phyloP scores from a whole-genome alignment of 768 basidiomycete species.

The Mycena alexandri region DNA sequence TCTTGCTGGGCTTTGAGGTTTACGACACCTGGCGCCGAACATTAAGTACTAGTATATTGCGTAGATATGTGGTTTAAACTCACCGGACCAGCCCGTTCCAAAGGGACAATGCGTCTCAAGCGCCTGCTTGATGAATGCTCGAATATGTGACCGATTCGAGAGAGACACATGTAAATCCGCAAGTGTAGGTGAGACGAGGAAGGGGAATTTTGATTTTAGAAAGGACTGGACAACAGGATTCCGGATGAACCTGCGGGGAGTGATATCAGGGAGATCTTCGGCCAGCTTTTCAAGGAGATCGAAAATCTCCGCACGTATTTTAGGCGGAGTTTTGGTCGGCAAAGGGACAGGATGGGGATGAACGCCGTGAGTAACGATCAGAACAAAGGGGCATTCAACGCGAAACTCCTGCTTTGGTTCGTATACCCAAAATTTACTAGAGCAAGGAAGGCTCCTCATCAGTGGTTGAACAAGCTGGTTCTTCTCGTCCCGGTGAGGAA shows the following conservation, averaged over 20 bases:
- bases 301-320: slow-evolving; percentile 20
- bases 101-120: not conserved
- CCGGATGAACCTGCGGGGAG: slow-evolving; percentile 40
- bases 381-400: slow-evolving; percentile 29
- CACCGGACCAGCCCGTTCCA: slow-evolving; percentile 6
- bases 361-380: no score
- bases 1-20: not conserved
- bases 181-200: slow-evolving; percentile 29
- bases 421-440: slow-evolving; percentile 14
- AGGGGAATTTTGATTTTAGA: slow-evolving; percentile 30
- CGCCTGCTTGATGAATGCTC: not conserved
- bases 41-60: not conserved
- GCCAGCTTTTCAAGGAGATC: slow-evolving; percentile 27
- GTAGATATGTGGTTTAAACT: not conserved
- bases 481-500: not conserved
- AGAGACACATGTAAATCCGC: slow-evolving; percentile 34
- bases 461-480: not conserved
- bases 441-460: not conserved
- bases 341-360: slow-evolving; percentile 41
- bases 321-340: slow-evolving; percentile 39
- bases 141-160: slow-evolving; percentile 5
- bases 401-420: slow-evolving; percentile 32
- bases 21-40: not conserved
- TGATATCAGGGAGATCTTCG: slow-evolving; percentile 42
- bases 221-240: slow-evolving; percentile 39